Conservation (phyloP, 2,329 filamentous ascomycete species). For the Orbilia oligospora region DNA sequence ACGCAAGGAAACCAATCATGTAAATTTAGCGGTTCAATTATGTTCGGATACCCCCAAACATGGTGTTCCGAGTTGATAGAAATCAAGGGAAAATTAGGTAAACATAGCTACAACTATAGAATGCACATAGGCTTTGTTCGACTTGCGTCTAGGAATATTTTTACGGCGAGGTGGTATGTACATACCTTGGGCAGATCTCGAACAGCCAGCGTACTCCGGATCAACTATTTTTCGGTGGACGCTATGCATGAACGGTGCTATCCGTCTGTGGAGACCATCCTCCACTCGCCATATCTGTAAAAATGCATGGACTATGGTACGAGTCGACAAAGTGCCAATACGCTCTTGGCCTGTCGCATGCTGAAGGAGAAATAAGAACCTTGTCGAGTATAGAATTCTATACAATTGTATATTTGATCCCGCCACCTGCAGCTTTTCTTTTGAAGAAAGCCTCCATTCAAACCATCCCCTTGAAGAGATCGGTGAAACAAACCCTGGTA, state of each 20-base stretch:
- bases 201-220: conserved; percentile 31
- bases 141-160: neutral
- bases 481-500: conserved; percentile 60
- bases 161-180: conserved; percentile 22
- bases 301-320: conserved; percentile 2
- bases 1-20: conserved; percentile 41
- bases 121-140: conserved; percentile 2
- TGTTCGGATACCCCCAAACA: conserved; percentile 38
- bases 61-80: conserved; percentile 36
- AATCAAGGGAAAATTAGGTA: conserved; percentile 37
- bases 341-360: conserved; percentile 28
- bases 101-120: conserved; percentile 9
- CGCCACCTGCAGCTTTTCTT: conserved; percentile 52
- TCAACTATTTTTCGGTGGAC: conserved; percentile 51
- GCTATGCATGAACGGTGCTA: conserved; percentile 52
- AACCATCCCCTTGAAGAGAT: conserved; percentile 53
- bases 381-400: conserved; percentile 38
- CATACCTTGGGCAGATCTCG: conserved; percentile 52
- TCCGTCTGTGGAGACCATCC: conserved; percentile 40
- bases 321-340: conserved; percentile 25
- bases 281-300: conserved; percentile 42
- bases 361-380: conserved; percentile 40
- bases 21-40: conserved; percentile 11
- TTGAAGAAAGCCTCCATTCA: conserved; percentile 42
- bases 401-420: conserved; percentile 31